Evolutionary conservation across 2,329 filamentous ascomycete genomes (phyloP).

Genomic region (Pleurostoma richardsiae): DNA sequence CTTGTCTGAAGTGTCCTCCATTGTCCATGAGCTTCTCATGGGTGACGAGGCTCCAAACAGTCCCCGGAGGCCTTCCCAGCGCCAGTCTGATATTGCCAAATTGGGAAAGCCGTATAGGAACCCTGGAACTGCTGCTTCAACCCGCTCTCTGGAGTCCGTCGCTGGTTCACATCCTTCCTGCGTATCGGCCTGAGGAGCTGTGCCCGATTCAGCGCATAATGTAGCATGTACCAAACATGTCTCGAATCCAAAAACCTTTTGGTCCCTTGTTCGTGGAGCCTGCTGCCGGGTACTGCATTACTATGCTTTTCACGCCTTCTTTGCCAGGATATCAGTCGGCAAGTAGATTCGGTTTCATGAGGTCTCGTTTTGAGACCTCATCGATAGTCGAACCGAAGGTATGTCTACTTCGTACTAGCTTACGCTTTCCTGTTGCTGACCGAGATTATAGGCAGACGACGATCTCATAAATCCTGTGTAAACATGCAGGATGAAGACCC

Average conservation of each 20-base stretch:
- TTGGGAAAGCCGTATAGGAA: neutral
- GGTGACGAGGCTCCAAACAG: neutral
- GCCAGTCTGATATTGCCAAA: neutral
- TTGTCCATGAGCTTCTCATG: neutral
- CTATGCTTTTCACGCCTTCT: too few relatives aligned
- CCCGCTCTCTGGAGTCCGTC: neutral
- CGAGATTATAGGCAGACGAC: too few relatives aligned
- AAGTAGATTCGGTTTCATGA: too few relatives aligned
- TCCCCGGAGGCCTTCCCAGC: neutral
- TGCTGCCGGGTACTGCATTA: neutral
- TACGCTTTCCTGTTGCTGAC: too few relatives aligned
- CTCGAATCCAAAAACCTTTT: neutral
- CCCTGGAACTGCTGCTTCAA: neutral
- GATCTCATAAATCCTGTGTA: too few relatives aligned
- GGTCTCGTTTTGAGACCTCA: too few relatives aligned
- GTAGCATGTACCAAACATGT: neutral
- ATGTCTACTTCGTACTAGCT: too few relatives aligned
- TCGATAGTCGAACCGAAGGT: too few relatives aligned
- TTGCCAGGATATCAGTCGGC: too few relatives aligned
- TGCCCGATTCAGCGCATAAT: too few relatives aligned
- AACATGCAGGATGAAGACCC: too few relatives aligned
- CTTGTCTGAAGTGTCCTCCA: conserved; percentile 1
- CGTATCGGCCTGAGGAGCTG: too few relatives aligned
- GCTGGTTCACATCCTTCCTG: neutral
- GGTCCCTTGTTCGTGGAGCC: neutral